Base-by-base conservation (phyloP, 2,329 filamentous ascomycete species). In the Cytospora piceae region DNA sequence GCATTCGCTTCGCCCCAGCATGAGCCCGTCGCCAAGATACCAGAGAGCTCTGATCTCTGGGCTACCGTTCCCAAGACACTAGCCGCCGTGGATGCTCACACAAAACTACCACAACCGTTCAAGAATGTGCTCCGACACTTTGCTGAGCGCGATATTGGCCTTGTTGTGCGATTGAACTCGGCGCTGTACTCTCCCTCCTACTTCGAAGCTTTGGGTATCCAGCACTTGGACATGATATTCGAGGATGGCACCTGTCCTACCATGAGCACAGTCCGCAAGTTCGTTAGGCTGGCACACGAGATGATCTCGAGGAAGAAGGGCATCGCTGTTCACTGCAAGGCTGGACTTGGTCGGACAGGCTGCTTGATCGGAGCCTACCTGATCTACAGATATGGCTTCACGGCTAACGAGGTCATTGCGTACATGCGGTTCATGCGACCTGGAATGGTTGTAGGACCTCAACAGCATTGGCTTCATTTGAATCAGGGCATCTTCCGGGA, bases 401-500 rank as follows among this genome's bases (percentile, higher is more conserved):
- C 94, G 7, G 95, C 95, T 70, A 97, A 98, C 74, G 94, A 97
- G 79, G 88, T 97, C 73, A 98, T 98, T 76, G 91, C 94, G 3
- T 99, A 94, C 78, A 98, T 99, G 94, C 90, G 94, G 68, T 99
- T 99, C 80, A 98, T 98, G 94, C 87, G 94, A 66, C 95, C 95
- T 0, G 95, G 95, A 61, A 99, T 99, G 95, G 95, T 99, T 8
- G 95, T 99, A 61, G 95, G 95, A 0, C 95, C 95, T 49, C 95
- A 99, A 76, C 95, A 99, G 79, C 95, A 99, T 79, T 99, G 95
- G 95, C 86, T 99, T 63, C 95, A 99, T 76, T 86, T 99, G 69
- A 97, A 99, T 81, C 95, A 99, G 79, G 91, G 91, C 42, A 90
- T 91, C 42, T 99, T 99, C 87, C 88, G 95, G n/a, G 93, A 98